A percentile compares a stretch with the other conserved stretches of the same genome.
These are phyloP conservation scores for Piloderma croceum DNA, from an alignment of 768 basidiomycete species.

Conservation along the genomic window DNA sequence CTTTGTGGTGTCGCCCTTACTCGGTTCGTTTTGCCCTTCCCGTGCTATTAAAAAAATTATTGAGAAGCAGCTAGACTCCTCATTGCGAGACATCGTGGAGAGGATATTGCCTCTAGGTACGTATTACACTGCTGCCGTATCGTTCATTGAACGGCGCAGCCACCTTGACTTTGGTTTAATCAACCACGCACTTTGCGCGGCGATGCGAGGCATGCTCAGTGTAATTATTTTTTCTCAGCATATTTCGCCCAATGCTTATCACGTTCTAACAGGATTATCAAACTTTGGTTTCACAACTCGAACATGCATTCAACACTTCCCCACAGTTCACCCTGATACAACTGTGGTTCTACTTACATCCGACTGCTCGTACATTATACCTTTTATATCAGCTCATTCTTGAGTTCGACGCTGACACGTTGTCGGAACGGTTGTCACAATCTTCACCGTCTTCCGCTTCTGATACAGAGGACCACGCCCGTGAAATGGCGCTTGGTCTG, in stretches of 20 bases:
- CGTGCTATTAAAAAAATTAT: neutral
- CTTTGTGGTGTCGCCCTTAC: slow-evolving; percentile 64
- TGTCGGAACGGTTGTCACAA: slow-evolving; percentile 43
- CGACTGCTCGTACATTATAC: slow-evolving; percentile 89
- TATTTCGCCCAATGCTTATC: neutral
- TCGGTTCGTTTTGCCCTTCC: slow-evolving; percentile 79
- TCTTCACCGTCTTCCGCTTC: slow-evolving; percentile 41
- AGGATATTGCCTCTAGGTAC: slow-evolving; percentile 89
- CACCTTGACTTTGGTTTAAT: slow-evolving; percentile 88
- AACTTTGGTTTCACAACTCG: slow-evolving; percentile 88
- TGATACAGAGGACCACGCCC: slow-evolving; percentile 69
- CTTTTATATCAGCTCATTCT: slow-evolving; percentile 81
- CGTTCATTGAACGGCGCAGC: slow-evolving; percentile 85
- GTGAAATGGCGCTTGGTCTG: slow-evolving; percentile 83
- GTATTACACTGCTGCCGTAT: slow-evolving; percentile 88
- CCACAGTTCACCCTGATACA: slow-evolving; percentile 89
- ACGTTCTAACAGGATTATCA: slow-evolving; percentile 70
- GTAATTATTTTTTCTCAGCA: slow-evolving; percentile 38
- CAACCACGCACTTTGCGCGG: slow-evolving; percentile 91
- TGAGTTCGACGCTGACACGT: slow-evolving; percentile 68
- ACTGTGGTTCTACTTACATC: slow-evolving; percentile 94
- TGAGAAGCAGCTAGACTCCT: slow-evolving; percentile 56
- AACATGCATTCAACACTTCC: slow-evolving; percentile 87
- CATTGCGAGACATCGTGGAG: slow-evolving; percentile 79
- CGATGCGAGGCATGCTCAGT: slow-evolving; percentile 90